Conservation (phyloP, 257 asterid species). For the Cordia subcordata region DNA sequence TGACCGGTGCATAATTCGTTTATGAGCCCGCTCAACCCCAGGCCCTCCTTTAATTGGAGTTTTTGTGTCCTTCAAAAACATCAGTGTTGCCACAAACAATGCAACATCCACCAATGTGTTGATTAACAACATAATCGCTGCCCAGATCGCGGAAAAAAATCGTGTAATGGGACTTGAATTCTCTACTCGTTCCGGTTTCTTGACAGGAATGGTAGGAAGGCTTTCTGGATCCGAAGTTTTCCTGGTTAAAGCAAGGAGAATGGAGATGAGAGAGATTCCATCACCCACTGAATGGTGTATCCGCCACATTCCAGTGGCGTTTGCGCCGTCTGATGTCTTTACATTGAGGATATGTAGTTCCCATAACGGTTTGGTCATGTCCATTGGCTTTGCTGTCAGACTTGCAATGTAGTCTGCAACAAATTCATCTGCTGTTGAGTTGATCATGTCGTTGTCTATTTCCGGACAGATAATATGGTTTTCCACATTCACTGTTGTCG, state of each 20-base stretch:
- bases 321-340: conserved; percentile 28
- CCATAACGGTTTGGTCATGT: conserved; percentile 39
- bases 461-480: conserved; percentile 26
- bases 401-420: conserved; percentile 22
- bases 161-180: conserved; percentile 2
- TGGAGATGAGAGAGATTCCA: conserved; percentile 37
- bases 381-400: conserved; percentile 22
- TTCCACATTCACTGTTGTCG: conserved; percentile 22
- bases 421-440: conserved; percentile 26
- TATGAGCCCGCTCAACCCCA: conserved; percentile 11
- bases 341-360: conserved; percentile 39
- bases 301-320: conserved; percentile 17
- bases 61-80: conserved; percentile 23
- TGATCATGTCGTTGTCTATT: conserved; percentile 19
- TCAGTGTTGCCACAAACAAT: conserved; percentile 19
- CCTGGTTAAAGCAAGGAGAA: conserved; percentile 29
- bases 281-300: conserved; percentile 46
- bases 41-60: conserved; percentile 30
- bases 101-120: conserved; percentile 21
- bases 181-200: background rate
- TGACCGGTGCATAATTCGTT: conserved; percentile 26
- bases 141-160: conserved; percentile 19
- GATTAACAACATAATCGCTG: conserved; percentile 6
- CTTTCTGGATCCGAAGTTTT: conserved; percentile 26
- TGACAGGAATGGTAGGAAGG: conserved; percentile 24